These are phyloP conservation scores for Perkinsus olseni DNA, from an alignment of 169 alveolate genomes.

Conservation along the genomic window DNA sequence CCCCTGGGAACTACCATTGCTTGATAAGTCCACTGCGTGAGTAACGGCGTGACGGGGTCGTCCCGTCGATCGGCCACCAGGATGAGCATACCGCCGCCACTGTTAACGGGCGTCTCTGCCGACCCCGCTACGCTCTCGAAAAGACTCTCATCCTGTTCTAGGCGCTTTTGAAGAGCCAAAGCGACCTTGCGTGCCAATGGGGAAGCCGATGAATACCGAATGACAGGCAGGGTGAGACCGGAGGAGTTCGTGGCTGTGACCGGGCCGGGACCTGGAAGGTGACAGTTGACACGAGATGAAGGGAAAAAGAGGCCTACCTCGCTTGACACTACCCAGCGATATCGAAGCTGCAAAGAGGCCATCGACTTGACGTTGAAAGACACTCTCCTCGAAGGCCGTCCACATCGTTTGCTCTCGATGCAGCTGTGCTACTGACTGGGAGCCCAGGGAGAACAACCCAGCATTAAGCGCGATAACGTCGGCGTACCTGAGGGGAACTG, in stretches of 20 bases:
- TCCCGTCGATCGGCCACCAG: slow-evolving; percentile 80
- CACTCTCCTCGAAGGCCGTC: slow-evolving; percentile 34
- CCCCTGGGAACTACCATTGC: slow-evolving; percentile 26
- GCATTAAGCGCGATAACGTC: slow-evolving; percentile 67
- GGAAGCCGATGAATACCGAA: not conserved
- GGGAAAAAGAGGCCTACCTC: not conserved
- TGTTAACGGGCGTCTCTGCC: not conserved
- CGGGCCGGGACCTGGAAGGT: not conserved
- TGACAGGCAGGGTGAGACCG: not conserved
- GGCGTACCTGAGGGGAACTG: slow-evolving; percentile 68
- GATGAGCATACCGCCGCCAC: slow-evolving; percentile 29
- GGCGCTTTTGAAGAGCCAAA: not conserved
- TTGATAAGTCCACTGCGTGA: slow-evolving; percentile 92
- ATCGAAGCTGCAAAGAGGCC: slow-evolving; percentile 24
- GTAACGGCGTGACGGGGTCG: slow-evolving; percentile 89
- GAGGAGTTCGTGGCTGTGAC: not conserved
- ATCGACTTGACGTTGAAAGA: slow-evolving; percentile 34
- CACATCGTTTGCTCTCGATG: slow-evolving; percentile 29
- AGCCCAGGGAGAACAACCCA: slow-evolving; percentile 70
- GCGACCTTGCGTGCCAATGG: not conserved
- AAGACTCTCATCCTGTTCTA: not conserved
- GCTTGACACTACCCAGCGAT: not conserved
- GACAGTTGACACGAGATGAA: not conserved
- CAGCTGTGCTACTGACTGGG: slow-evolving; percentile 41
- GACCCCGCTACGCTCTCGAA: not conserved